phyloP scores from a whole-genome alignment of 2,329 filamentous ascomycete species.

The Purpureocillium lavendulum region DNA sequence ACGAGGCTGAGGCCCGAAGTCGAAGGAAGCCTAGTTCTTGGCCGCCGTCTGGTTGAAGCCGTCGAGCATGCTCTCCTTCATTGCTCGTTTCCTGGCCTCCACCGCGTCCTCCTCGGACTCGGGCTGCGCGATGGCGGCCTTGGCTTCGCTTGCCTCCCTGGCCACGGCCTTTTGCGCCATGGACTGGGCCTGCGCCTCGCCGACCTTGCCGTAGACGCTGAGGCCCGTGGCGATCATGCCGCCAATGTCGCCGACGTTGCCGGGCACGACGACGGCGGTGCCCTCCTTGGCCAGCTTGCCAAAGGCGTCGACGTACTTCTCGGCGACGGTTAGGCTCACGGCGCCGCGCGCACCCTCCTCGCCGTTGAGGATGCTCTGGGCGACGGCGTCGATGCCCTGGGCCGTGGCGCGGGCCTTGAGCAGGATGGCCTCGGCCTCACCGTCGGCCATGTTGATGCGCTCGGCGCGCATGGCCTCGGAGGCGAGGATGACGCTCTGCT shows the following conservation, averaged over 20 bases:
- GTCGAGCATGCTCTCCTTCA: constrained; percentile 32
- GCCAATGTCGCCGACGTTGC: constrained; percentile 92
- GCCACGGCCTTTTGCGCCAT: constrained; percentile 47
- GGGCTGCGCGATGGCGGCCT: constrained; percentile 10
- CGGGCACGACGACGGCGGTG: constrained; percentile 89
- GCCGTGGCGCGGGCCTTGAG: constrained; percentile 83
- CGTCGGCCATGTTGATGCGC: constrained; percentile 84
- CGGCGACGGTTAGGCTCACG: constrained; percentile 79
- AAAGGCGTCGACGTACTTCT: constrained; percentile 98
- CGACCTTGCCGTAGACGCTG: constrained; percentile 92
- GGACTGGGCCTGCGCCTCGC: constrained; percentile 64
- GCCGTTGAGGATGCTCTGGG: constrained; percentile 64
- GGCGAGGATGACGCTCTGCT: constrained; percentile 93
- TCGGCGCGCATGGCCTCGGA: constrained; percentile 86
- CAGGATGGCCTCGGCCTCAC: constrained; percentile 89
- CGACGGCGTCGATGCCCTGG: constrained; percentile 78
- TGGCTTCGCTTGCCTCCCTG: constrained; percentile 9
- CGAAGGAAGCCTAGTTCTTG: constrained; percentile 14
- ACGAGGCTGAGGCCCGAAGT: no score
- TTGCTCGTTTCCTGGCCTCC: constrained; percentile 11
- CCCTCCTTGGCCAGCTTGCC: constrained; percentile 88
- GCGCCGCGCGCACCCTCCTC: constrained; percentile 71
- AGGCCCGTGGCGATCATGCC: constrained; percentile 96
- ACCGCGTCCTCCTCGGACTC: constrained; percentile 7
- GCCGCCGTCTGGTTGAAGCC: constrained; percentile 27